Evolutionary conservation across 208 protist genomes (phyloP).

Genomic region (Leishmania tropica): DNA sequence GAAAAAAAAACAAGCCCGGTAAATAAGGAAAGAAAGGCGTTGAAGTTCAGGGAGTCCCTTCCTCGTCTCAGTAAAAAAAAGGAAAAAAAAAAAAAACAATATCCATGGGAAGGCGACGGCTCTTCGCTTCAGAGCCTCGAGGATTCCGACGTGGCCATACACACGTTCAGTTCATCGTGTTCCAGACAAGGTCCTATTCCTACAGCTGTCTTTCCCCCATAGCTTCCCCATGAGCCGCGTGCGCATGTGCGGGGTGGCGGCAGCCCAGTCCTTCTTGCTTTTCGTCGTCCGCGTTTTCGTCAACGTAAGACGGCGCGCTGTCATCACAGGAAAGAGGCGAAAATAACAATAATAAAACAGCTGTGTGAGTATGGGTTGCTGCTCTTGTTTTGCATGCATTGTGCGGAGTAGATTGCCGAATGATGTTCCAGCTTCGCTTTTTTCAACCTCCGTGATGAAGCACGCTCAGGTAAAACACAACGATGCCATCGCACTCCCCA

Average conservation of each 20-base stretch:
- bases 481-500: not conserved
- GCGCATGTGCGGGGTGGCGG: not conserved
- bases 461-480: not conserved
- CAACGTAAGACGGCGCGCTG: not conserved
- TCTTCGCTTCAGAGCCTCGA: not conserved
- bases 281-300: not conserved
- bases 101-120: too few species aligned
- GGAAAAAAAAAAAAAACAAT: not conserved
- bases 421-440: not conserved
- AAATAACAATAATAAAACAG: not conserved
- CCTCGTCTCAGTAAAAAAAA: conserved; percentile 1
- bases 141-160: not conserved
- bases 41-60: not conserved
- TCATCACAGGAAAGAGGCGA: conserved; percentile 6
- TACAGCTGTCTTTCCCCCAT: not conserved
- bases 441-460: not conserved
- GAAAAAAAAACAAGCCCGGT: not conserved
- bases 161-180: not conserved
- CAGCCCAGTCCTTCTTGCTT: not conserved
- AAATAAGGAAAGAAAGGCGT: not conserved
- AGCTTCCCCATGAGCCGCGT: not conserved
- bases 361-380: not conserved
- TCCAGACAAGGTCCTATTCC: not conserved
- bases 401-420: not conserved
- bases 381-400: not conserved